Percentiles rank a stretch among this genome's conserved stretches.
These are phyloP conservation scores for Cyberlindnera euphorbiiphila DNA, from an alignment of 805 yeast species.

Conservation along the genomic window DNA sequence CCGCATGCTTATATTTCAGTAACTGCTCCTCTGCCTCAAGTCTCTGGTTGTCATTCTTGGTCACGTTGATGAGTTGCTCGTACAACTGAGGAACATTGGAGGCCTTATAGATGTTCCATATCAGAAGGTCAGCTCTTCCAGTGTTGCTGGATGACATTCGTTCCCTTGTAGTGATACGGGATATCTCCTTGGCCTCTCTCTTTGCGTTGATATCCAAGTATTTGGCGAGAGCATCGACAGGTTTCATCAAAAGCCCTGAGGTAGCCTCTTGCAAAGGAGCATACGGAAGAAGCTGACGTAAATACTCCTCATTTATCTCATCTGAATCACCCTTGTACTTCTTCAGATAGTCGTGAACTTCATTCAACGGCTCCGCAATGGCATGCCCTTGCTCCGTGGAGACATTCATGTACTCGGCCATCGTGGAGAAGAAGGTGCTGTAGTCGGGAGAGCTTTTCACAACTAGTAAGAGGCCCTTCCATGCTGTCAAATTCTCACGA, in stretches of 20 bases:
- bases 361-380: slow-evolving; percentile 45
- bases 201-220: slow-evolving; percentile 39
- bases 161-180: slow-evolving; percentile 41
- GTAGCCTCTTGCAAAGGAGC: slow-evolving; percentile 48
- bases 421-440: slow-evolving; percentile 42
- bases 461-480: slow-evolving; percentile 73
- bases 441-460: slow-evolving; percentile 36
- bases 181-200: slow-evolving; percentile 40
- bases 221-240: slow-evolving; percentile 40
- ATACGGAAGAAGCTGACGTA: slow-evolving; percentile 53
- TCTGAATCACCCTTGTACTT: slow-evolving; percentile 20
- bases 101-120: slow-evolving; percentile 44
- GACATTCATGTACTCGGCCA: slow-evolving; percentile 41
- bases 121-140: slow-evolving; percentile 32
- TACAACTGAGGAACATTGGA: slow-evolving; percentile 55
- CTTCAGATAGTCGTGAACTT: slow-evolving; percentile 43
- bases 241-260: slow-evolving; percentile 44
- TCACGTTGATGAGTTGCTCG: slow-evolving; percentile 50
- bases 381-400: slow-evolving; percentile 41
- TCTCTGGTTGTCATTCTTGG: slow-evolving; percentile 61
- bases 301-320: slow-evolving; percentile 43
- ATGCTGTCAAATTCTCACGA: slow-evolving; percentile 55
- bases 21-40: slow-evolving; percentile 54
- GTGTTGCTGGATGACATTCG: slow-evolving; percentile 35
- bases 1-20: slow-evolving; percentile 52